Base-by-base conservation (phyloP, 2,329 filamentous ascomycete species). In the Fusarium chaquense region DNA sequence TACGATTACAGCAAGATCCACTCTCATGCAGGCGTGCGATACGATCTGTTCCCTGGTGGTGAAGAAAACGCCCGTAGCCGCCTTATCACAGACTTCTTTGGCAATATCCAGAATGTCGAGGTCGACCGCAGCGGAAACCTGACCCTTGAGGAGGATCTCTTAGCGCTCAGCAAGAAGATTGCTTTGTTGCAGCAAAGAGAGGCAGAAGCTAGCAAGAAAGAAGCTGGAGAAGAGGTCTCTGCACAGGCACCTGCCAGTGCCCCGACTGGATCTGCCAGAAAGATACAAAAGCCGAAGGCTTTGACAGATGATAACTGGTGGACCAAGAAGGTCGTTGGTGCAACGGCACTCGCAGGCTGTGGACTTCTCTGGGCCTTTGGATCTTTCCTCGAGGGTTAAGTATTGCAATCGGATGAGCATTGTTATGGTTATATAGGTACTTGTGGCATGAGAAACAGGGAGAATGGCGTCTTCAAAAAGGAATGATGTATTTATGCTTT, bases 71-170 rank as follows among this genome's bases (percentile, higher is more conserved):
- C 93, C 1, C 87, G 94, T 56, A 89, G 91, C 72, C 89, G 94
- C 43, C 86, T 96, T 32, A 89, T 99, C 41, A 97, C 97, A 75
- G 96, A 99, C 78, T 99, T 99, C 81, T 98, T 99, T 70, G 96
- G 96, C 26, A 99, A 98, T 78, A 94, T 98, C 16, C 96, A 99
- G 79, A 97, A 95, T 73, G 94, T 99, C 5, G 96, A 98, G 80
- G 89, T 98, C 5, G 93, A 96, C 71, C 85, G 85, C 28, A 83
- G 84, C 45, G 84, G 86, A 61, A 87, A 86, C 63, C 81, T 83
- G 56, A 86, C 82, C 38, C 85, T 89, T 46, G 89, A 90, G 51
- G 90, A 94, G 72, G 94, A 98, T 74, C 81, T 98, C 65, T 81
- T 92, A 35, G 88, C 90, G n/a, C 85, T 98, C 49, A 92, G 92